A percentile compares a stretch with the other conserved stretches of the same genome.
Evolutionary conservation across 345 rosid species (phyloP).

Genomic region (Noccaea caerulescens): DNA sequence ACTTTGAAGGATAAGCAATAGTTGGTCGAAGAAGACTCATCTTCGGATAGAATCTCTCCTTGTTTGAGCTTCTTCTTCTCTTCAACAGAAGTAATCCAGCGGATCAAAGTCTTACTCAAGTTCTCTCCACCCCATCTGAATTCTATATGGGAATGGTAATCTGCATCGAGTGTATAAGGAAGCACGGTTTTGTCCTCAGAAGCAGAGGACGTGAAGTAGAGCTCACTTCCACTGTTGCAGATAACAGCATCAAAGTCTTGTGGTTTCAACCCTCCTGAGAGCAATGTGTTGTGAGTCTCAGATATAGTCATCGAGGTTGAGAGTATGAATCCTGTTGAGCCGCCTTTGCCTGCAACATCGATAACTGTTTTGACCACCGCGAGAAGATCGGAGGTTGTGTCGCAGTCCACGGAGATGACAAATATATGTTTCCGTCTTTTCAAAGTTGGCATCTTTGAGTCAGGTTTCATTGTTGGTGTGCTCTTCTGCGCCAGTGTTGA

Average conservation of each 20-base stretch:
- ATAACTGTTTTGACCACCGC: slow-evolving; percentile 48
- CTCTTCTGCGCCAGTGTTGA: slow-evolving; percentile 46
- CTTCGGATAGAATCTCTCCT: slow-evolving; percentile 52
- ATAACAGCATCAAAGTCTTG: slow-evolving; percentile 74
- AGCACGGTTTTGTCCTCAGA: slow-evolving; percentile 50
- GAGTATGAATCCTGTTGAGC: slow-evolving; percentile 62
- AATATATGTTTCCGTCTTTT: slow-evolving; percentile 59
- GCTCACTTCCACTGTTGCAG: slow-evolving; percentile 82
- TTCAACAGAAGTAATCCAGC: slow-evolving; percentile 62
- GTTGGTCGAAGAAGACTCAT: slow-evolving; percentile 57
- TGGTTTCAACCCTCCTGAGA: slow-evolving; percentile 60
- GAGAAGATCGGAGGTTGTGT: slow-evolving; percentile 43
- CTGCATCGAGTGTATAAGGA: slow-evolving; percentile 62
- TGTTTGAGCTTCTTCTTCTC: slow-evolving; percentile 49
- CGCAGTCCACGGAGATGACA: slow-evolving; percentile 66
- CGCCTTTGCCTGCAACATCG: slow-evolving; percentile 49
- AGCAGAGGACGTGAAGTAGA: slow-evolving; percentile 63
- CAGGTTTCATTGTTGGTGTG: slow-evolving; percentile 46
- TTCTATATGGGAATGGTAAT: slow-evolving; percentile 78
- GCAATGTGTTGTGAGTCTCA: slow-evolving; percentile 57
- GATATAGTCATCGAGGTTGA: slow-evolving; percentile 69
- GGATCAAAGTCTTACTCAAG: slow-evolving; percentile 67
- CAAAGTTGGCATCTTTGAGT: slow-evolving; percentile 52
- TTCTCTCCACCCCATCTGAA: slow-evolving; percentile 87
- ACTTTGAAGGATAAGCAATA: slow-evolving; percentile 66